Evolutionary conservation across 148 eudicot genomes (phyloP).

Genomic region (Dianthus caryophyllus): DNA sequence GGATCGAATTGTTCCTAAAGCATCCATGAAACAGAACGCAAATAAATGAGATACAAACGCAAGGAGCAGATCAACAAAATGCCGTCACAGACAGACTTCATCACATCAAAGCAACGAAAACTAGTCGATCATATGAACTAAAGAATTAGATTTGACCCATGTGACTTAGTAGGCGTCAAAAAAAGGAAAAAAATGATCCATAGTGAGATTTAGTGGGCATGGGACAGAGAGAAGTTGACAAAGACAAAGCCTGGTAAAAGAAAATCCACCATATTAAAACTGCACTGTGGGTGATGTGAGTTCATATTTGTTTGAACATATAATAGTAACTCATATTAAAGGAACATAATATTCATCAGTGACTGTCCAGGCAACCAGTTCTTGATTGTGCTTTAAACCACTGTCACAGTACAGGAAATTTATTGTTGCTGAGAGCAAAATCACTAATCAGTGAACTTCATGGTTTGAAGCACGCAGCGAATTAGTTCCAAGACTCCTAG

Average conservation of each 20-base stretch:
- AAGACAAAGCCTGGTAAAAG: not conserved
- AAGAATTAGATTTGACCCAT: not conserved
- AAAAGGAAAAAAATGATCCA: no score
- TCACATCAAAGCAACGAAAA: not conserved
- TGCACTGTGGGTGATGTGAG: no score
- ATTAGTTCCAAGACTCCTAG: not conserved
- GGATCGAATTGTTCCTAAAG: conserved; percentile 81
- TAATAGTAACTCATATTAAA: not conserved
- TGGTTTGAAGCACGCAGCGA: not conserved
- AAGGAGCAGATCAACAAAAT: not conserved
- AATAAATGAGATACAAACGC: not conserved
- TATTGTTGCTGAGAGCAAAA: not conserved
- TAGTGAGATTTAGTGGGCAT: no score
- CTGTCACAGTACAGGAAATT: not conserved
- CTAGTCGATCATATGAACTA: not conserved
- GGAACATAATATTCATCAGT: not conserved
- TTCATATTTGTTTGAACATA: no score
- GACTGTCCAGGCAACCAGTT: not conserved
- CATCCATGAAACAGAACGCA: not conserved
- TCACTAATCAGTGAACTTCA: not conserved
- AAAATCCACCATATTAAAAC: not conserved
- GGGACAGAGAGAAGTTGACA: not conserved
- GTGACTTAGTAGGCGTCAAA: no score
- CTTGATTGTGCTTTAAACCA: not conserved
- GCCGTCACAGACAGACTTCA: not conserved